These are phyloP conservation scores for Mimosa pudica DNA, from an alignment of 306 rosid species.

Conservation along the genomic window DNA sequence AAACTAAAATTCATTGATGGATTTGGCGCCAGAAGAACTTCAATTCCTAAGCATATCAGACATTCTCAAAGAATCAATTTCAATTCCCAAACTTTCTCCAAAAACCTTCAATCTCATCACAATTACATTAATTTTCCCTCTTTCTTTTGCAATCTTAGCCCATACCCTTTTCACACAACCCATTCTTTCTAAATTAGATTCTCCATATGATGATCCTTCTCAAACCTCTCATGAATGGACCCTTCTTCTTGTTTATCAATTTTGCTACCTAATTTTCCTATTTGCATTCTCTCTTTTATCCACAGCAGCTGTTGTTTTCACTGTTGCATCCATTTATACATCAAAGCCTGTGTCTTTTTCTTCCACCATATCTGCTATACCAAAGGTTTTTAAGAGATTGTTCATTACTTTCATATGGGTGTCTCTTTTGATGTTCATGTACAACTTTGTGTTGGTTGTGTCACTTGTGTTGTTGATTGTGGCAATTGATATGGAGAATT, in stretches of 20 bases:
- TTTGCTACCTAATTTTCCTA: conserved; percentile 85
- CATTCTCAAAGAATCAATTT: conserved; percentile 68
- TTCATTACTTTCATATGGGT: conserved; percentile 89
- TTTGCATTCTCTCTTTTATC: conserved; percentile 92
- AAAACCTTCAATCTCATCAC: conserved; percentile 86
- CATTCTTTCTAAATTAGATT: conserved; percentile 60
- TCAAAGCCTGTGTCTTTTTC: conserved; percentile 79
- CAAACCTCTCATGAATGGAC: conserved; percentile 75
- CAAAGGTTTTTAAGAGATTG: conserved; percentile 78
- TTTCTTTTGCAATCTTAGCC: conserved; percentile 86
- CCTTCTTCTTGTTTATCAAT: conserved; percentile 71
- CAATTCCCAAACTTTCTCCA: conserved; percentile 81
- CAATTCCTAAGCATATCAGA: conserved; percentile 61
- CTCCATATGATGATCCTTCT: conserved; percentile 56
- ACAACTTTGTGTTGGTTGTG: conserved; percentile 56
- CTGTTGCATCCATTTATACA: conserved; percentile 91
- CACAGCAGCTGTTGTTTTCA: conserved; percentile 95
- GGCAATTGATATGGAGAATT: conserved; percentile 57
- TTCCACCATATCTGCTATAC: conserved; percentile 76
- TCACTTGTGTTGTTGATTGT: conserved; percentile 51
- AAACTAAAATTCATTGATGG: conserved; percentile 44
- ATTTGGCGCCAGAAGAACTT: conserved; percentile 87
- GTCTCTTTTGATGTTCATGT: conserved; percentile 66
- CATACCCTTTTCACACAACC: conserved; percentile 96
- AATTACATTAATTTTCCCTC: conserved; percentile 79